These are phyloP conservation scores for Rosellinia necatrix DNA, from an alignment of 2,329 filamentous ascomycete species.

Conservation along the genomic window DNA sequence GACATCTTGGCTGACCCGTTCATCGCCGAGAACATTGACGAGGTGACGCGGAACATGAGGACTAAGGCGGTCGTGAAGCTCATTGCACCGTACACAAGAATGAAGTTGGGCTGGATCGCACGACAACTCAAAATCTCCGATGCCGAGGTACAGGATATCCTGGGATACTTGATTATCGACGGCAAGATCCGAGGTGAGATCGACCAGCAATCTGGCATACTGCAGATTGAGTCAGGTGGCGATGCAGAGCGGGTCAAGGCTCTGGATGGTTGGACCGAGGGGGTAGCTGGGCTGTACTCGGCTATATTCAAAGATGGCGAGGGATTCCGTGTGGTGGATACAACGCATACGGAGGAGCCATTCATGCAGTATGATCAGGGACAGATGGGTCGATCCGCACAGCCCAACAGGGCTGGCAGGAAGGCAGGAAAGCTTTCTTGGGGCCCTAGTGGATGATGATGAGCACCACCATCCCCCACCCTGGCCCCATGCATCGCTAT, in stretches of 20 bases:
- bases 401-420: not conserved
- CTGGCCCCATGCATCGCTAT: not conserved
- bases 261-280: slow-evolving; percentile 72
- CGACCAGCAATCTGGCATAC: slow-evolving; percentile 82
- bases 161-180: slow-evolving; percentile 93
- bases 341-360: slow-evolving; percentile 29
- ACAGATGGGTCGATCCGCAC: too few species aligned
- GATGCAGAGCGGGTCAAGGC: slow-evolving; percentile 77
- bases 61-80: slow-evolving; percentile 94
- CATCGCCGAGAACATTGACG: slow-evolving; percentile 98
- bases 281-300: slow-evolving; percentile 70
- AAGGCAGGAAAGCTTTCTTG: slow-evolving; percentile 7
- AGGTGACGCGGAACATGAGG: slow-evolving; percentile 97
- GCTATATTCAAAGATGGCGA: slow-evolving; percentile 73
- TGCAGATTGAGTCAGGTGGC: slow-evolving; percentile 76
- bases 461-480: not conserved
- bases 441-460: not conserved
- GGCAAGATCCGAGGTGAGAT: slow-evolving; percentile 86
- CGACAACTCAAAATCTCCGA: slow-evolving; percentile 88
- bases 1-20: slow-evolving; percentile 91
- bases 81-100: slow-evolving; percentile 92
- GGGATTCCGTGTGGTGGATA: slow-evolving; percentile 31
- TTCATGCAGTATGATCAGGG: slow-evolving; percentile 8
- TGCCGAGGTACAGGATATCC: slow-evolving; percentile 88
- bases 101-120: slow-evolving; percentile 86